Conservation (phyloP, 2,329 filamentous ascomycete genomes). For the Drechslera avenae region DNA sequence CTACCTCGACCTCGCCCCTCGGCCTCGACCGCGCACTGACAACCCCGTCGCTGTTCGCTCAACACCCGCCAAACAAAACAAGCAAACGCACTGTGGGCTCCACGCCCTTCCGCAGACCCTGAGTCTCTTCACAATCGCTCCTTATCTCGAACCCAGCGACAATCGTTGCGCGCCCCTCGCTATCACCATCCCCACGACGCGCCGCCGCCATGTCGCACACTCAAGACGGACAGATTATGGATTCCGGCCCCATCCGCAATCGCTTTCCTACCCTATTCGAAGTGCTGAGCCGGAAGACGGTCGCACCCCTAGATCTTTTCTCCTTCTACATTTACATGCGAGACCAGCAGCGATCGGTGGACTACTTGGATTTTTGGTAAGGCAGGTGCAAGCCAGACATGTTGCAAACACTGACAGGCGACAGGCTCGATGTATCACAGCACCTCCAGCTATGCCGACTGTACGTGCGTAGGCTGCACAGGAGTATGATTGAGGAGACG, state of each 20-base stretch:
- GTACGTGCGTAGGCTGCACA: slow-evolving; percentile 92
- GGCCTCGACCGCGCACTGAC: not conserved
- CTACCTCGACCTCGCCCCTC: not conserved
- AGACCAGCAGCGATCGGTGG: slow-evolving; percentile 95
- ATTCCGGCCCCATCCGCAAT: slow-evolving; percentile 63
- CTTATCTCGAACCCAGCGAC: slow-evolving; percentile 21
- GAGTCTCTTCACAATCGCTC: slow-evolving; percentile 30
- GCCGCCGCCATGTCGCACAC: slow-evolving; percentile 33
- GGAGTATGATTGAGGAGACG: slow-evolving; percentile 90
- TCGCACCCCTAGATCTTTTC: slow-evolving; percentile 94
- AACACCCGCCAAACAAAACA: slow-evolving; percentile 12
- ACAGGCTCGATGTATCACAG: slow-evolving; percentile 97
- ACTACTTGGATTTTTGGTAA: slow-evolving; percentile 98
- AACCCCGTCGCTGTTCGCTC: slow-evolving; percentile 21
- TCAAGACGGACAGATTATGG: slow-evolving; percentile 9
- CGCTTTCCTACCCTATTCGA: slow-evolving; percentile 94
- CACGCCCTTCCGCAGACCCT: slow-evolving; percentile 21
- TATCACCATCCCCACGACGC: slow-evolving; percentile 6
- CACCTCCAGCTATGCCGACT: slow-evolving; percentile 98
- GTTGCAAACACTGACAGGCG: slow-evolving; percentile 28
- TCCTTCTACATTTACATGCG: slow-evolving; percentile 99
- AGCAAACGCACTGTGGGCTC: slow-evolving; percentile 27
- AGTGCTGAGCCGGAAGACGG: slow-evolving; percentile 89
- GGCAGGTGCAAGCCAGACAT: slow-evolving; percentile 31
- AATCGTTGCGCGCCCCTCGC: slow-evolving; percentile 24